Conservation (phyloP, 768 basidiomycete genomes). For the Russula brevipes region DNA sequence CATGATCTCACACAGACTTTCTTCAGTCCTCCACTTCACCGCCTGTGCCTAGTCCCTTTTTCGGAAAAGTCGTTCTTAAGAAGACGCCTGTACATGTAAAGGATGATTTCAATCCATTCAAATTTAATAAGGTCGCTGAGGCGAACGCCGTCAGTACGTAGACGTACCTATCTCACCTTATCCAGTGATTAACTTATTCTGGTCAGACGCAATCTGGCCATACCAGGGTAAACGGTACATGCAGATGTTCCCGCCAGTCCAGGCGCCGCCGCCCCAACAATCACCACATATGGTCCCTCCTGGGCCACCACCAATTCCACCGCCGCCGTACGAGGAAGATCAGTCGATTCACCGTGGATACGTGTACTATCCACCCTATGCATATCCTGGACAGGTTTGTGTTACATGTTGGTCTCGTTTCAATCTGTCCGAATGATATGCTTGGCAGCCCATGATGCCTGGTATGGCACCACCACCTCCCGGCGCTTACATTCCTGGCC, state of each 20-base stretch:
- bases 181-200: background rate
- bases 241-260: constrained; percentile 64
- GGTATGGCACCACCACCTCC: constrained; percentile 80
- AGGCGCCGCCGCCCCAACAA: constrained; percentile 57
- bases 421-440: constrained; percentile 4
- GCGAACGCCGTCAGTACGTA: constrained; percentile 68
- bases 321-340: constrained; percentile 78
- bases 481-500: constrained; percentile 71
- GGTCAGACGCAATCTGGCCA: constrained; percentile 71
- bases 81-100: constrained; percentile 81
- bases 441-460: constrained; percentile 70
- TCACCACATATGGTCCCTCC: constrained; percentile 62
- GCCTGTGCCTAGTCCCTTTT: constrained; percentile 78
- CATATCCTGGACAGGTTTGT: constrained; percentile 68
- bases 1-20: background rate
- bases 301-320: constrained; percentile 64
- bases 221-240: constrained; percentile 86
- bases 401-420: constrained; percentile 6
- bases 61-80: constrained; percentile 73
- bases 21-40: constrained; percentile 29
- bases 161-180: background rate
- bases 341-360: constrained; percentile 53
- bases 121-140: constrained; percentile 74
- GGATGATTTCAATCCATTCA: constrained; percentile 98
- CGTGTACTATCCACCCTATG: constrained; percentile 77